A percentile compares a stretch with the other conserved stretches of the same genome.
phyloP scores from a whole-genome alignment of 768 basidiomycete genomes.

The Dictyophora rubrovolvata region DNA sequence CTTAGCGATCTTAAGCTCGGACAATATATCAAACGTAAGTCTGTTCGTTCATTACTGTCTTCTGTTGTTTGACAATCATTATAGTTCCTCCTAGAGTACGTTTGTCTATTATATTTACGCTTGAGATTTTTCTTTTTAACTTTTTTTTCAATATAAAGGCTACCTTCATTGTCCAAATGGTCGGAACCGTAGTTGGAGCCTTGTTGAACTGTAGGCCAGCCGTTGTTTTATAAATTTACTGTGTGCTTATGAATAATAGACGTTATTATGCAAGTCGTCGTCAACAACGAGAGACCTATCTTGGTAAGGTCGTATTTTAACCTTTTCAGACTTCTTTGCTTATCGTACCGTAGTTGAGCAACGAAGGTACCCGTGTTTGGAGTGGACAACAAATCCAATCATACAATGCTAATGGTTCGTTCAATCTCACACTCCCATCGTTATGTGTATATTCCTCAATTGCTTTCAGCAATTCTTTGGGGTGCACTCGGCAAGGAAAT shows the following conservation, averaged over 20 bases:
- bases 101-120: neutral
- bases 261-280: neutral
- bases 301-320: neutral
- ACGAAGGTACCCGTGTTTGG: neutral
- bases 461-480: neutral
- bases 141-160: neutral
- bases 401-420: neutral
- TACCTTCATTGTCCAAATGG: slow-evolving; percentile 53
- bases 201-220: neutral
- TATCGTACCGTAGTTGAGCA: neutral
- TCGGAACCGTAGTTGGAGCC: slow-evolving; percentile 47
- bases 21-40: slow-evolving; percentile 25
- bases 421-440: neutral
- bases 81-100: slow-evolving; percentile 39
- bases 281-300: neutral
- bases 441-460: neutral
- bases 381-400: neutral
- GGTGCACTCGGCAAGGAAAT: neutral
- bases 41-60: neutral
- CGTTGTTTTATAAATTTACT: neutral
- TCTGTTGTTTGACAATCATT: neutral
- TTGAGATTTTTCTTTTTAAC: neutral
- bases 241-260: neutral
- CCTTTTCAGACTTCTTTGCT: neutral
- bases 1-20: slow-evolving; percentile 22